Conservation (phyloP, 2,329 filamentous ascomycete species). For the Macroventuria anomochaeta region DNA sequence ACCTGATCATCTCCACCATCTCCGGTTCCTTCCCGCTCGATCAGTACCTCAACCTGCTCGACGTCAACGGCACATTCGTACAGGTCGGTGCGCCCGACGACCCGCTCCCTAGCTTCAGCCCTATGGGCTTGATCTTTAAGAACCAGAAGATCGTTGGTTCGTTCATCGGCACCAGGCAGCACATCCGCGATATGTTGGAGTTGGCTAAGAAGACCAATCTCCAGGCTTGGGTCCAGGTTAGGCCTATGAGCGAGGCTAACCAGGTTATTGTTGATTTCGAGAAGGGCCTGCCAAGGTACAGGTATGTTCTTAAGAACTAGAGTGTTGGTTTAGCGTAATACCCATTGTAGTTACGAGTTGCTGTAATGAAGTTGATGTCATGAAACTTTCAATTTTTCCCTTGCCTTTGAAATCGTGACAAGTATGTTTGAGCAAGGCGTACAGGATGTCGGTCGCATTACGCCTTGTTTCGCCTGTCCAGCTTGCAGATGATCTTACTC, state of each 20-base stretch:
- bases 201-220: slow-evolving; percentile 50
- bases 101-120: slow-evolving; percentile 58
- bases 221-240: slow-evolving; percentile 52
- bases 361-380: slow-evolving; percentile 15
- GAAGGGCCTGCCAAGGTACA: slow-evolving; percentile 52
- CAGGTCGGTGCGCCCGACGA: slow-evolving; percentile 72
- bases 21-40: slow-evolving; percentile 63
- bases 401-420: no score
- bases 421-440: no score
- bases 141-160: slow-evolving; percentile 69
- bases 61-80: slow-evolving; percentile 66
- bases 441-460: no score
- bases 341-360: slow-evolving; percentile 8
- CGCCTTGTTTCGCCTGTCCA: no score
- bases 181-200: slow-evolving; percentile 62
- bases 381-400: no score
- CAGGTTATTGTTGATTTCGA: slow-evolving; percentile 49
- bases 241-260: slow-evolving; percentile 49
- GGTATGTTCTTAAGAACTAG: slow-evolving; percentile 48
- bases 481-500: no score
- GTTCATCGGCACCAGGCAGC: slow-evolving; percentile 67
- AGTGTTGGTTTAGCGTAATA: slow-evolving; percentile 12
- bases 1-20: slow-evolving; percentile 66
- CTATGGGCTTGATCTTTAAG: slow-evolving; percentile 59
- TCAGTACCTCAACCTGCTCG: slow-evolving; percentile 67